A percentile compares a stretch with the other conserved stretches of the same genome.
phyloP scores from a whole-genome alignment of 2,329 filamentous ascomycete genomes.

The Exophiala mesophila region DNA sequence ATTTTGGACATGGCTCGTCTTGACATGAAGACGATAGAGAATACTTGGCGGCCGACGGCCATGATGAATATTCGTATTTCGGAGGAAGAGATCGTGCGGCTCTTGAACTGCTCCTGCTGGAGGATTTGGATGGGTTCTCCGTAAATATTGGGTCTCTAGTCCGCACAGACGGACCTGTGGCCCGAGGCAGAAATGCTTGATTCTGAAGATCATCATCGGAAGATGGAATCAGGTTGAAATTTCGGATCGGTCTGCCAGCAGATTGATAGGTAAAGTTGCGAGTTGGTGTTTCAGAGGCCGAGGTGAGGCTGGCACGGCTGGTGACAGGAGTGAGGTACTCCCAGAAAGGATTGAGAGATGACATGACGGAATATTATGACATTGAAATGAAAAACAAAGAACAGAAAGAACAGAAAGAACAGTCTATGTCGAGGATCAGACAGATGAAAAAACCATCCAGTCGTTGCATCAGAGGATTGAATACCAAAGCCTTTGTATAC shows the following conservation, averaged over 20 bases:
- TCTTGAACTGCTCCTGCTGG: background rate
- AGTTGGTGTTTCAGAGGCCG: background rate
- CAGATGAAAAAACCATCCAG: too few species aligned
- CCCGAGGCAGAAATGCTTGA: background rate
- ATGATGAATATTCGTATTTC: background rate
- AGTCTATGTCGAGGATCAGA: too few species aligned
- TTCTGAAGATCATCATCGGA: background rate
- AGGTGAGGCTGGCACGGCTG: background rate
- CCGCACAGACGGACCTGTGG: background rate
- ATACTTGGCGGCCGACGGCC: conserved; percentile 18
- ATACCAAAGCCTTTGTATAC: too few species aligned
- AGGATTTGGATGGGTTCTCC: background rate
- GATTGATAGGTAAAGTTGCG: background rate
- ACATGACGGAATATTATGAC: too few species aligned
- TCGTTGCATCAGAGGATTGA: too few species aligned
- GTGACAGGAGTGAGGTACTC: background rate
- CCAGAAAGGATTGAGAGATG: background rate
- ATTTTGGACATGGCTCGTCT: conserved; percentile 9
- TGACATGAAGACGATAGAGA: conserved; percentile 7
- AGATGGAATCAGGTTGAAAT: background rate
- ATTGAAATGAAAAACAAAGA: too few species aligned
- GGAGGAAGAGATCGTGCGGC: background rate
- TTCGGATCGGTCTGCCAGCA: background rate
- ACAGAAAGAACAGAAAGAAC: too few species aligned
- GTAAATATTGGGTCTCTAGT: background rate